Conservation (phyloP, 495 filamentous ascomycete genomes). For the Daldinia decipiens region DNA sequence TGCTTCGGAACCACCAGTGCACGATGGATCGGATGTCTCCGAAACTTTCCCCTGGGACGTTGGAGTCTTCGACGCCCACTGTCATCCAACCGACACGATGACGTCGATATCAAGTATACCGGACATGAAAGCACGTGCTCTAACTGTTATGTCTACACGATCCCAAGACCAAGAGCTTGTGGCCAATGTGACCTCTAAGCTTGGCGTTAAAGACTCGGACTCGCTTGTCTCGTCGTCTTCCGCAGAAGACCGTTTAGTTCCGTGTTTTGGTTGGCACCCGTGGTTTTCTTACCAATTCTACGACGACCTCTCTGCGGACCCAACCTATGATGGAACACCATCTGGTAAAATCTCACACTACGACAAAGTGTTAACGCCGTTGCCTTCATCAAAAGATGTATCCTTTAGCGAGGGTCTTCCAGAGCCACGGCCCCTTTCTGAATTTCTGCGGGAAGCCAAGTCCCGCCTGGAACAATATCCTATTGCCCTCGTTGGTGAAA, state of each 20-base stretch:
- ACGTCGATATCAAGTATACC: conserved; percentile 71
- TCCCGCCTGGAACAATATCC: conserved; percentile 70
- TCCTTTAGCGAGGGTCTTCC: conserved; percentile 75
- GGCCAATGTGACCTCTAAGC: conserved; percentile 66
- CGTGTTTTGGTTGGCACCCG: conserved; percentile 97
- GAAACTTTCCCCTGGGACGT: conserved; percentile 80
- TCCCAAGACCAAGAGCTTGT: conserved; percentile 89
- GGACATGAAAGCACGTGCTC: conserved; percentile 76
- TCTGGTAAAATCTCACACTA: conserved; percentile 76
- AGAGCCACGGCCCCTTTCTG: conserved; percentile 73
- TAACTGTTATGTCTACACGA: conserved; percentile 92
- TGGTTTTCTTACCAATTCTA: conserved; percentile 95
- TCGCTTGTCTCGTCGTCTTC: conserved; percentile 18
- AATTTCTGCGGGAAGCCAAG: conserved; percentile 72
- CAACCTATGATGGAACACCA: conserved; percentile 50
- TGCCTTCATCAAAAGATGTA: conserved; percentile 60
- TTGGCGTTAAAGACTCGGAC: conserved; percentile 43
- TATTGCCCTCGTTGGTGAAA: conserved; percentile 81
- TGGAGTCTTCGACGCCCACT: conserved; percentile 91
- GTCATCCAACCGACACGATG: conserved; percentile 98
- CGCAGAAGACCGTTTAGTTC: conserved; percentile 63
- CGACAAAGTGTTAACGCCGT: conserved; percentile 68
- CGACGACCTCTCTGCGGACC: conserved; percentile 63
- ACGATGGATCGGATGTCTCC: conserved; percentile 22
- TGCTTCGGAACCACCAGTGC: conserved; percentile 5